phyloP scores from a whole-genome alignment of 2,329 filamentous ascomycete species.

The Aspergillus intermedius region DNA sequence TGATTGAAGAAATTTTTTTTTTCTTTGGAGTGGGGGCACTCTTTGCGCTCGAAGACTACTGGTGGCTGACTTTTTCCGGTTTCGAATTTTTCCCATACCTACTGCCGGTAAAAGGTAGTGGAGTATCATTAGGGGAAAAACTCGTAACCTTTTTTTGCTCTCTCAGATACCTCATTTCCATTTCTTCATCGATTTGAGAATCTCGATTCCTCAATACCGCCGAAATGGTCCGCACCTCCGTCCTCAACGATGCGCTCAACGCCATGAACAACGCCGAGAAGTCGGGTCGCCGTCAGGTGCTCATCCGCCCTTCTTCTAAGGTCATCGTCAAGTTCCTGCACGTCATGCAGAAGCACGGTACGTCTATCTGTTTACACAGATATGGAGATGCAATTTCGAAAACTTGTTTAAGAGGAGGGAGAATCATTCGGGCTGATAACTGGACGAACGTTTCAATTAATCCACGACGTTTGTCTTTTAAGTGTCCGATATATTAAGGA shows the following conservation, averaged over 20 bases:
- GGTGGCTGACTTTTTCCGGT: slow-evolving; percentile 50
- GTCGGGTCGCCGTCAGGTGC: slow-evolving; percentile 96
- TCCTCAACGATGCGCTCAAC: slow-evolving; percentile 98
- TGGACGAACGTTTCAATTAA: slow-evolving; percentile 85
- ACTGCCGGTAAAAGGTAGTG: background rate
- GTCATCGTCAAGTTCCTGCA: slow-evolving; percentile 99
- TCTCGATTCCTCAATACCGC: slow-evolving; percentile 46
- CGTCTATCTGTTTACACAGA: slow-evolving; percentile 36
- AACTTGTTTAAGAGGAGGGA: slow-evolving; percentile 1
- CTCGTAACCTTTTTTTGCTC: slow-evolving; percentile 4
- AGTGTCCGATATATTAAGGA: slow-evolving; percentile 91
- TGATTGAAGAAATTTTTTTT: slow-evolving; percentile 25
- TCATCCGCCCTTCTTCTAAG: slow-evolving; percentile 98
- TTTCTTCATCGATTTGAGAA: slow-evolving; percentile 44
- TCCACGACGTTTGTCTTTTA: slow-evolving; percentile 98
- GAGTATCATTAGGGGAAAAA: background rate
- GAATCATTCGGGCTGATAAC: slow-evolving; percentile 95
- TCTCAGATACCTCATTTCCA: slow-evolving; percentile 34
- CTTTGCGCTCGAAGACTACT: slow-evolving; percentile 60
- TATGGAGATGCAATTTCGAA: slow-evolving; percentile 2
- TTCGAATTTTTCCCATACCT: slow-evolving; percentile 1
- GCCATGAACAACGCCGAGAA: slow-evolving; percentile 99
- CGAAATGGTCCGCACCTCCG: slow-evolving; percentile 99
- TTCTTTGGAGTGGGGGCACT: slow-evolving; percentile 52
- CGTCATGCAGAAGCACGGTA: slow-evolving; percentile 99